These are phyloP conservation scores for Teratosphaeria nubilosa DNA, from an alignment of 2,329 filamentous ascomycete species.

Conservation along the genomic window DNA sequence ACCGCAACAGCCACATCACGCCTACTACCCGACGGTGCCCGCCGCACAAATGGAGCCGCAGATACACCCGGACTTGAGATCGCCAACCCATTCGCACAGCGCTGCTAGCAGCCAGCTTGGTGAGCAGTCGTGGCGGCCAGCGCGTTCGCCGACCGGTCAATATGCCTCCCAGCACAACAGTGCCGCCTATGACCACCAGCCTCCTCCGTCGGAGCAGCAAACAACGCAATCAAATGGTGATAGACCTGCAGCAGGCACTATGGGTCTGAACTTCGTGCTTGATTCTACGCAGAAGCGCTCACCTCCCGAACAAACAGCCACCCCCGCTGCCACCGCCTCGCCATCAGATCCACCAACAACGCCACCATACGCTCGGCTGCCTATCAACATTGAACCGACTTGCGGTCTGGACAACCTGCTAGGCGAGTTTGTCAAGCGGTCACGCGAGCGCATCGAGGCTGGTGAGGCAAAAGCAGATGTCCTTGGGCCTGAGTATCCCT, in stretches of 20 bases:
- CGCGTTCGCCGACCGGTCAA: conserved; percentile 1
- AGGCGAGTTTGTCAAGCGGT: conserved; percentile 65
- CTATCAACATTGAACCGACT: conserved; percentile 53
- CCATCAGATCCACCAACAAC: conserved; percentile 1
- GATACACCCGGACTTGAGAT: conserved; percentile 25
- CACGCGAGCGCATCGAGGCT: conserved; percentile 54
- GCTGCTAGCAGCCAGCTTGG: conserved; percentile 1
- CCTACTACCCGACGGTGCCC: neutral
- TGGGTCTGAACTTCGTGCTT: conserved; percentile 7
- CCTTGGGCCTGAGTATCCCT: conserved; percentile 68
- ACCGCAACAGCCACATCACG: conserved; percentile 4
- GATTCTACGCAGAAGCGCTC: conserved; percentile 2
- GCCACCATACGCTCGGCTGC: conserved; percentile 27
- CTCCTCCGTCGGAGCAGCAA: conserved; percentile 4
- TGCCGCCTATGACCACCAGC: conserved; percentile 7
- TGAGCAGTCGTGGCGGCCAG: conserved; percentile 1
- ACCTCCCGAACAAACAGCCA: conserved; percentile 1
- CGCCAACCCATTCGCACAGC: conserved; percentile 3
- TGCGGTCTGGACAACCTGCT: conserved; percentile 72
- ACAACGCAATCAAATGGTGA: conserved; percentile 7
- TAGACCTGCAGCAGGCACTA: neutral
- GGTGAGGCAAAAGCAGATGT: conserved; percentile 56
- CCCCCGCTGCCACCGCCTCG: neutral
- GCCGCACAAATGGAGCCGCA: conserved; percentile 10
- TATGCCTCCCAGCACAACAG: conserved; percentile 4